These are phyloP conservation scores for Biscogniauxia sp. DNA, from an alignment of 2,329 filamentous ascomycete species.

Conservation along the genomic window DNA sequence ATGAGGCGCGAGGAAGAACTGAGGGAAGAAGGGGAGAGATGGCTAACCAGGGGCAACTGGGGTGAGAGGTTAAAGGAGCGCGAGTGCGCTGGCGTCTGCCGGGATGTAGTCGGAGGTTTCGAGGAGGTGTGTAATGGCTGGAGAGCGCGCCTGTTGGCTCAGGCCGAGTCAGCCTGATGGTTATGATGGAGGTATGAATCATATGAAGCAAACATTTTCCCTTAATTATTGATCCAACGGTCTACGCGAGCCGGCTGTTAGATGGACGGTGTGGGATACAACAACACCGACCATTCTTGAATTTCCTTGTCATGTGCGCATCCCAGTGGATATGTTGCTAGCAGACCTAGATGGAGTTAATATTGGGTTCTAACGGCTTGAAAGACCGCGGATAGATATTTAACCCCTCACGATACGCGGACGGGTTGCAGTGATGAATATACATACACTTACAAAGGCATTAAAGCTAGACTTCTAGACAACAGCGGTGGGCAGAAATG, in stretches of 20 bases:
- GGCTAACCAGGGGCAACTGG: constrained; percentile 82
- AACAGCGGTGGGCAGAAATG: background rate
- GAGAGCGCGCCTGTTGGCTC: constrained; percentile 71
- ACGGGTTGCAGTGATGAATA: background rate
- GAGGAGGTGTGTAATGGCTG: constrained; percentile 85
- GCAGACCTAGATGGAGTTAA: constrained; percentile 14
- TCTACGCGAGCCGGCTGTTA: constrained; percentile 1
- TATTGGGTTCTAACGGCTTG: constrained; percentile 8
- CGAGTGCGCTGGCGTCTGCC: constrained; percentile 80
- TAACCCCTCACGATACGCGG: background rate
- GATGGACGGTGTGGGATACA: background rate
- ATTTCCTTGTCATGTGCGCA: constrained; percentile 16
- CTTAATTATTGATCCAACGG: constrained; percentile 1
- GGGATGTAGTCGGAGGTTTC: constrained; percentile 87
- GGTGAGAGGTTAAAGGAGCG: constrained; percentile 70
- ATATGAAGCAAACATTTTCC: background rate
- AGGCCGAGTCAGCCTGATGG: constrained; percentile 47
- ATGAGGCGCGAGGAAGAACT: constrained; percentile 80
- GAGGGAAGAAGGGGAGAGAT: constrained; percentile 76
- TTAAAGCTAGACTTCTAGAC: background rate
- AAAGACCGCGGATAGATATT: constrained; percentile 14
- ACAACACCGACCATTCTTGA: constrained; percentile 3
- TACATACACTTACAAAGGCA: background rate
- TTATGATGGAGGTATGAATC: constrained; percentile 1
- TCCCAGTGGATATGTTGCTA: constrained; percentile 17